Base-by-base conservation (phyloP, 2,329 filamentous ascomycete species). In the Colletotrichum musae region DNA sequence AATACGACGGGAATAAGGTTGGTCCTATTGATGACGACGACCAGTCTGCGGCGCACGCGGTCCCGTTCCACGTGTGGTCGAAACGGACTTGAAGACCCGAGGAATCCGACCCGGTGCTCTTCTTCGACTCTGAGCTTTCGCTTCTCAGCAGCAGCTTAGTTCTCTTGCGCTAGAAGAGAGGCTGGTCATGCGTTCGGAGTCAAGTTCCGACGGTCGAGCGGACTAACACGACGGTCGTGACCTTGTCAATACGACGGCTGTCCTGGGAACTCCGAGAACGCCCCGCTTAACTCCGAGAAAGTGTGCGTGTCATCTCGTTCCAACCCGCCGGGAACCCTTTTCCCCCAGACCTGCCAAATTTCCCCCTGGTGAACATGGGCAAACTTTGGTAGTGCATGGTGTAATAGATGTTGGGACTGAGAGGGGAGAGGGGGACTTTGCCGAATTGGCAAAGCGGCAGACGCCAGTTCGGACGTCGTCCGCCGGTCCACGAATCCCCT, bases 391-490 rank as follows among this genome's bases (percentile, higher is more conserved):
- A 36, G 32, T 36, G 32, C 32, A 36, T 36, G 18, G 18, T 36
- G 32, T 10, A 10, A 10, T 12, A 10, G 32, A 10, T 36, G 32
- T 36, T 36, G 32, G 32, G 32, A 36, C 32, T 9, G 32, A 36
- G 4, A 28, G 28, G 7, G 2, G n/a, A n/a, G 26, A 15, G 26
- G 18, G 50, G 36, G 16, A 21, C 18, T 45, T 65, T 24, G 66
- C 66, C 62, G 66, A 52, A 50, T 69, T 61, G 66, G 61, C 61
- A 65, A 21, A 53, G 56, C 50, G 61, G 61, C 66, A 52, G 10
- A 50, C 52, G 51, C 43, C 64, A 56, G 50, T 48, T 9, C 53
- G 26, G 32, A 58, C 39, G 43, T 54, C 48, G 13, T 15, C 15
- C 53, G n/a, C 50, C 21, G 39, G 28, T 48, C 47, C 51, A 39